These are phyloP conservation scores for Coemansia sp. DNA, from an alignment of 192 early-diverging fungal genomes.

Conservation along the genomic window DNA sequence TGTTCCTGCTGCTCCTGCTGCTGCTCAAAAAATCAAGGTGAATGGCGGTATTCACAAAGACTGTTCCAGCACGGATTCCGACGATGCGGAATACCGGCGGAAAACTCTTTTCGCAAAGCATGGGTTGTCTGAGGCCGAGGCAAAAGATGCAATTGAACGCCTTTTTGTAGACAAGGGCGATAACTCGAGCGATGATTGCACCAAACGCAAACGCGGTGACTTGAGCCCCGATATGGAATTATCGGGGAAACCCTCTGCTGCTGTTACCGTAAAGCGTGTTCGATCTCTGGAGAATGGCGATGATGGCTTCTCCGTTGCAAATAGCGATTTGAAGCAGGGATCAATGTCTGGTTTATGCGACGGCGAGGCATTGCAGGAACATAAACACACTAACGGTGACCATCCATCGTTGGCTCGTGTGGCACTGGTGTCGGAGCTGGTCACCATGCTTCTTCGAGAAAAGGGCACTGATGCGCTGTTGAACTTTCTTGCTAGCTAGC, in stretches of 20 bases:
- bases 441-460: conserved; percentile 16
- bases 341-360: background rate
- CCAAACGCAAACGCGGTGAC: background rate
- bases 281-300: background rate
- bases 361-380: background rate
- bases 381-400: background rate
- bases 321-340: background rate
- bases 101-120: background rate
- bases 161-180: background rate
- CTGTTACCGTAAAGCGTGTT: background rate
- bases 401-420: background rate
- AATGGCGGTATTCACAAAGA: background rate
- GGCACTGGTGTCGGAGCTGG: conserved; percentile 15
- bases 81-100: conserved; percentile 2
- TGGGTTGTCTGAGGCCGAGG: background rate
- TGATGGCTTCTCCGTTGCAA: background rate
- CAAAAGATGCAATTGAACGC: background rate
- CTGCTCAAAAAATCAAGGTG: background rate
- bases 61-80: background rate
- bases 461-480: conserved; percentile 36
- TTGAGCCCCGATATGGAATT: background rate
- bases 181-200: background rate
- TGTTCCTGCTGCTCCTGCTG: too few species aligned
- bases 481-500: conserved; percentile 18
- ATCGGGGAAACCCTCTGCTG: background rate